Evolutionary conservation across 768 basidiomycete genomes (phyloP).

Genomic region (Auriscalpium microsporum): DNA sequence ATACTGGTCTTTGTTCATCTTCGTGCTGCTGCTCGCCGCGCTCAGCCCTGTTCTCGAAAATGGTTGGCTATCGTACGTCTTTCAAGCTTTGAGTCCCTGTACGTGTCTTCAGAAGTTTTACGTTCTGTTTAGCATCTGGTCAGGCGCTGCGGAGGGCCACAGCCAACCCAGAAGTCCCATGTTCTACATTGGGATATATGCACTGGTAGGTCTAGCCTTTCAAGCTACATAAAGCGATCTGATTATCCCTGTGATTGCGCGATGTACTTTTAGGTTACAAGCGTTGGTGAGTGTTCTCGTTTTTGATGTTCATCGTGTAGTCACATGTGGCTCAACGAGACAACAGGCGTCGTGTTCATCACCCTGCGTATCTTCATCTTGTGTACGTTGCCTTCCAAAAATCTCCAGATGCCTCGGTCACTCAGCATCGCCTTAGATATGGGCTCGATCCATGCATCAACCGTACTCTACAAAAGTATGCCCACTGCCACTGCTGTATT

Average conservation of each 20-base stretch:
- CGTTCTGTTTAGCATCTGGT: slow-evolving; percentile 28
- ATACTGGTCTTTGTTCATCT: slow-evolving; percentile 32
- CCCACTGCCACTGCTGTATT: background rate
- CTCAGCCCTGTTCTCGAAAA: slow-evolving; percentile 39
- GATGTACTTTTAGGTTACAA: too few species aligned
- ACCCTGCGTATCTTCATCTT: slow-evolving; percentile 65
- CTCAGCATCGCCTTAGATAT: slow-evolving; percentile 32
- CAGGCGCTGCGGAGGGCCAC: slow-evolving; percentile 23
- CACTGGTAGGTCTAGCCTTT: slow-evolving; percentile 33
- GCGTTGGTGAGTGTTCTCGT: too few species aligned
- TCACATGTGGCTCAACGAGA: background rate
- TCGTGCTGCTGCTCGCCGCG: slow-evolving; percentile 29
- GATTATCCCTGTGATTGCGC: too few species aligned
- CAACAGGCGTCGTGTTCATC: slow-evolving; percentile 42
- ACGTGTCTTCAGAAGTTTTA: too few species aligned
- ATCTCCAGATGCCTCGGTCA: slow-evolving; percentile 1
- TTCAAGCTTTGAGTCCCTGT: background rate
- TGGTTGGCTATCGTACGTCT: slow-evolving; percentile 35
- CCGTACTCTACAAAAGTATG: slow-evolving; percentile 62
- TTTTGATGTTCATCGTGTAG: too few species aligned
- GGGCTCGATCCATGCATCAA: slow-evolving; percentile 79
- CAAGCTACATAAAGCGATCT: too few species aligned
- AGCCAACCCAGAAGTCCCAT: slow-evolving; percentile 21
- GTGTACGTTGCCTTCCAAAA: slow-evolving; percentile 36
- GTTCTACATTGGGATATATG: slow-evolving; percentile 69